Evolutionary conservation across 129 eudicot genomes (phyloP).

Genomic region (Flaveria sonorensis): DNA sequence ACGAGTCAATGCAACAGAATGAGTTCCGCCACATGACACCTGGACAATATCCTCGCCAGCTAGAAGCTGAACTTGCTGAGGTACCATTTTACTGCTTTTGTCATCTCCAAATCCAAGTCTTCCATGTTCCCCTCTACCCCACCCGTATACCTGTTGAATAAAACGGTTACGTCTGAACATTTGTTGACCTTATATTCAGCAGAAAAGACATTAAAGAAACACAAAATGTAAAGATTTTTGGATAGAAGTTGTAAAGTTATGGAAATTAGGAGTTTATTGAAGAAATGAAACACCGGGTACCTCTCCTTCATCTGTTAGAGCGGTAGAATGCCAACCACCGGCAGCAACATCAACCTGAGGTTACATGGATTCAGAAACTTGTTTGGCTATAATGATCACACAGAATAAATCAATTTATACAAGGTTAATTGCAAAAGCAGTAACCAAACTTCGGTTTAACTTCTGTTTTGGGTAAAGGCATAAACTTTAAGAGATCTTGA

Average conservation of each 20-base stretch:
- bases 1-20: constrained; percentile 91
- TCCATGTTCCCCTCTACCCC: constrained; percentile 99
- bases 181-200: background rate
- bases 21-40: constrained; percentile 99
- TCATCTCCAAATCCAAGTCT: constrained; percentile 99
- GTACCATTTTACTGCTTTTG: constrained; percentile 99
- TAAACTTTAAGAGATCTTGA: background rate
- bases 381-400: background rate
- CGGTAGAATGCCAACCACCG: constrained; percentile 99
- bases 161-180: background rate
- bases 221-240: background rate
- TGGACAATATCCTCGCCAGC: constrained; percentile 89
- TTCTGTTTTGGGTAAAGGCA: background rate
- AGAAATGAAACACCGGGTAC: constrained; percentile 39
- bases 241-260: background rate
- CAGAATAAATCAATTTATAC: background rate
- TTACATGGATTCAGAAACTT: constrained; percentile 8
- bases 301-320: constrained; percentile 96
- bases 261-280: background rate
- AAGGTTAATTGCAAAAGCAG: background rate
- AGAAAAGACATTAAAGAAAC: background rate
- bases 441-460: background rate
- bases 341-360: constrained; percentile 96
- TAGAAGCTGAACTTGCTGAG: constrained; percentile 92
- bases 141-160: constrained; percentile 76